Conservation (phyloP, 805 yeast species). For the Cyberlindnera maritima region DNA sequence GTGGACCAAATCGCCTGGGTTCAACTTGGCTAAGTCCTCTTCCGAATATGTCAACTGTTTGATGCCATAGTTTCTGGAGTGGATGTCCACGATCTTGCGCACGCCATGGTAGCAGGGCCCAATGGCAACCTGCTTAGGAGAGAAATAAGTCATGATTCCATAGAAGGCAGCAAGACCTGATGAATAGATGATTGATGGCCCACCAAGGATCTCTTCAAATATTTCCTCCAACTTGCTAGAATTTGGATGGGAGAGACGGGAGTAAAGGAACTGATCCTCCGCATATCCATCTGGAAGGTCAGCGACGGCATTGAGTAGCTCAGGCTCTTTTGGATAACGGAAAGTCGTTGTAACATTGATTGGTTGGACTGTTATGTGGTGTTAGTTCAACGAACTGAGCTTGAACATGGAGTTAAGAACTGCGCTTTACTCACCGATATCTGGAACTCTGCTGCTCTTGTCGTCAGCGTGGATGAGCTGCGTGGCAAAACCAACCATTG, state of each 20-base stretch:
- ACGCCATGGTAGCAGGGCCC: constrained; percentile 87
- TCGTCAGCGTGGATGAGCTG: constrained; percentile 73
- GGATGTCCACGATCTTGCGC: constrained; percentile 63
- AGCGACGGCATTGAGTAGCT: constrained; percentile 45
- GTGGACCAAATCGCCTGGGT: constrained; percentile 74
- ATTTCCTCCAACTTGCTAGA: constrained; percentile 64
- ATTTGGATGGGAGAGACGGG: constrained; percentile 75
- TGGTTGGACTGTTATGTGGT: constrained; percentile 53
- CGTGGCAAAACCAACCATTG: constrained; percentile 47
- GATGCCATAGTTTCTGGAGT: constrained; percentile 58
- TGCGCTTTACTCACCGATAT: constrained; percentile 38
- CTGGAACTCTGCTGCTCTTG: constrained; percentile 49
- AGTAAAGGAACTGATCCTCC: constrained; percentile 50
- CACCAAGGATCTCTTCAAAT: constrained; percentile 56
- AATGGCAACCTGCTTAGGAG: constrained; percentile 72
- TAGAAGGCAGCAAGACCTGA: constrained; percentile 82
- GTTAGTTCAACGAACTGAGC: constrained; percentile 20
- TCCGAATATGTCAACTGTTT: constrained; percentile 43
- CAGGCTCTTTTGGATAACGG: constrained; percentile 61
- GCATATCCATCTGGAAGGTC: constrained; percentile 35
- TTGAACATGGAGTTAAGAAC: not conserved
- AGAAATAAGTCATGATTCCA: constrained; percentile 65
- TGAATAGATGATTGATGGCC: constrained; percentile 65
- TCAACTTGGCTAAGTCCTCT: constrained; percentile 46
- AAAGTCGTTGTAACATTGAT: constrained; percentile 80